Percentiles rank a stretch among this genome's conserved stretches.
Conservation (phyloP, 2,329 filamentous ascomycete species). For the Trichophyton benhamiae region DNA sequence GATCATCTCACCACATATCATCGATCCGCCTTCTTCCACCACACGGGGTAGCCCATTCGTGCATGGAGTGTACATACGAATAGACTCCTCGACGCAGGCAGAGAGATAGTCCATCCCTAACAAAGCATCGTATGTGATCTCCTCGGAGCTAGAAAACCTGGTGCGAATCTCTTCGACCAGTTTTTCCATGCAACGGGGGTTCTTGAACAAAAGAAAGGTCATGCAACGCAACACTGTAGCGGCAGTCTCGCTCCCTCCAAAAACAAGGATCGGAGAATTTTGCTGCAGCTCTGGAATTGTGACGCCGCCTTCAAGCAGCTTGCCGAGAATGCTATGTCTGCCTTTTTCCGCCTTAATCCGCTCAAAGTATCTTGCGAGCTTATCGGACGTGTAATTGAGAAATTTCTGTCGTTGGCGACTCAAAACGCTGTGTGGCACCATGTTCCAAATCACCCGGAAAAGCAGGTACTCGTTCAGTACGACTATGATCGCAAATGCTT, state of each 20-base stretch:
- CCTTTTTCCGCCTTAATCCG: neutral
- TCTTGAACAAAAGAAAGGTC: slow-evolving; percentile 18
- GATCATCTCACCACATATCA: slow-evolving; percentile 19
- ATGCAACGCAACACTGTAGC: slow-evolving; percentile 15
- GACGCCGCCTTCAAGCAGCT: slow-evolving; percentile 3
- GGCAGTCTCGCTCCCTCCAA: slow-evolving; percentile 18
- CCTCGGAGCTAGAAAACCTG: slow-evolving; percentile 14
- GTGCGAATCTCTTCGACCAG: slow-evolving; percentile 19
- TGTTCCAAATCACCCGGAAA: slow-evolving; percentile 2
- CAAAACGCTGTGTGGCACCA: slow-evolving; percentile 4
- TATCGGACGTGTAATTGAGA: slow-evolving; percentile 5
- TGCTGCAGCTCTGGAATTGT: slow-evolving; percentile 5
- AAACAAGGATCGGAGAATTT: slow-evolving; percentile 14
- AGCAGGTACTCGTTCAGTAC: slow-evolving; percentile 6
- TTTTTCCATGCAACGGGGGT: slow-evolving; percentile 14
- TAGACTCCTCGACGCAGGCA: slow-evolving; percentile 18
- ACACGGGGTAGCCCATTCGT: slow-evolving; percentile 22
- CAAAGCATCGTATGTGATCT: slow-evolving; percentile 15
- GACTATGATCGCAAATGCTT: slow-evolving; percentile 7
- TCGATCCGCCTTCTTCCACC: slow-evolving; percentile 20
- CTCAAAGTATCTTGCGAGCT: slow-evolving; percentile 3
- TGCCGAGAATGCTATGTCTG: neutral
- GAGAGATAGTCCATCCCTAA: slow-evolving; percentile 18
- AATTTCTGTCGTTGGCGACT: neutral
- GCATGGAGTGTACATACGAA: slow-evolving; percentile 21